These are phyloP conservation scores for Boechera stricta DNA, from an alignment of 345 rosid genomes.

Conservation along the genomic window DNA sequence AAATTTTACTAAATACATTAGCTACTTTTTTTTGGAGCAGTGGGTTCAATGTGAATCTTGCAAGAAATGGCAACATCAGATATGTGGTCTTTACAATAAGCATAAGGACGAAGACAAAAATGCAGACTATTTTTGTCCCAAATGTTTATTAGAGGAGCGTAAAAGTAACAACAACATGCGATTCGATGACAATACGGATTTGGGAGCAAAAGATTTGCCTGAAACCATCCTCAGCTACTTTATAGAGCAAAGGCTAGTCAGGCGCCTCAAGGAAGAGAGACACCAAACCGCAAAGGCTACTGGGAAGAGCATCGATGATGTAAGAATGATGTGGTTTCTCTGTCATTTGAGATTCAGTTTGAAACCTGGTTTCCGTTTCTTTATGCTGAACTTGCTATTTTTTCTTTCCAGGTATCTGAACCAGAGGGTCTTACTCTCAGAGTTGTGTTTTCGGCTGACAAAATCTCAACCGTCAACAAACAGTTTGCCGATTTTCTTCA, in stretches of 20 bases:
- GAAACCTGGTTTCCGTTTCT: not conserved
- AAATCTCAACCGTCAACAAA: slow-evolving; percentile 50
- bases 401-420: slow-evolving; percentile 51
- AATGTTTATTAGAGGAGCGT: slow-evolving; percentile 56
- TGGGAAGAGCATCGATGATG: slow-evolving; percentile 57
- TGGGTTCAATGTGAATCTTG: slow-evolving; percentile 69
- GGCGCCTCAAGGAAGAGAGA: slow-evolving; percentile 56
- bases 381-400: slow-evolving; percentile 24
- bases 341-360: not conserved
- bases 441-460: slow-evolving; percentile 58
- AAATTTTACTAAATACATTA: not conserved
- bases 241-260: slow-evolving; percentile 57
- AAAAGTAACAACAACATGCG: slow-evolving; percentile 35
- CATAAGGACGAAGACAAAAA: slow-evolving; percentile 48
- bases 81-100: slow-evolving; percentile 66
- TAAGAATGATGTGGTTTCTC: slow-evolving; percentile 28
- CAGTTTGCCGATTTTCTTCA: slow-evolving; percentile 46
- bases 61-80: slow-evolving; percentile 65
- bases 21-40: slow-evolving; percentile 44
- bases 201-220: slow-evolving; percentile 65
- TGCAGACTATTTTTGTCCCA: slow-evolving; percentile 56
- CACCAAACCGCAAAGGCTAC: slow-evolving; percentile 50
- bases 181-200: slow-evolving; percentile 27
- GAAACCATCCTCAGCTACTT: slow-evolving; percentile 55
- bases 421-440: slow-evolving; percentile 59